Evolutionary conservation across 805 yeast species (phyloP), one percentile per base, ranked within the genome.

Genomic region (Lipomyces chichibuensis): DNA sequence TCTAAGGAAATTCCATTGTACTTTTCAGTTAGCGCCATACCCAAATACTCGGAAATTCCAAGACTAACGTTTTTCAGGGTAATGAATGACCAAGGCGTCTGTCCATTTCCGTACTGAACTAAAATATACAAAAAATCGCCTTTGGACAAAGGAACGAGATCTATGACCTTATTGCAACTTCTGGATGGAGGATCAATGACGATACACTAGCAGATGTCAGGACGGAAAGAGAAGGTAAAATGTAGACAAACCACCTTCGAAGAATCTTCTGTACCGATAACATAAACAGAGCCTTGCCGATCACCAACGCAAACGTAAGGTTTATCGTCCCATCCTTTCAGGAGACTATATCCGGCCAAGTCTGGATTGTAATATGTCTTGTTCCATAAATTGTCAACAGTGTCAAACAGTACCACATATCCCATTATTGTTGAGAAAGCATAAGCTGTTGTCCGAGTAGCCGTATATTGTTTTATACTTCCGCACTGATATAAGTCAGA

Each of bases 71-170:
- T n/a, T 43, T 33, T 77, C 72, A 55, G 87, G 71, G 51, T 79
- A 79, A 62, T 81, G 72, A 23, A 86, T 75, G 2, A 82, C 67
- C 59, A 89, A 80, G 2, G 86, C 59, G 85, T 87, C 2, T 77
- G 79, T 0, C 89, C 88, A 73, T 88, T 87, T 54, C 95, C 93
- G 17, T 91, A 86, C 71, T 90, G 95, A 5, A 83, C 74, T 20
- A 89, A 74, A 0, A 86, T 53, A 58, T 80, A 71, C 3, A 63
- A 56, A 14, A 27, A 39, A 9, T 62, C 63, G 7, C 60, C 67
- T 20, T 52, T 37, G 3, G 61, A 20, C 32, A 71, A 60, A 2
- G 75, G 60, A 20, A 74, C 56, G 9, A 76, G 53, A 29, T 73
- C 70, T 5, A 60, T 46, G 2, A 60, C 58, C 46, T 67, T 67